A percentile compares a stretch with the other conserved stretches of the same genome.
phyloP scores from a whole-genome alignment of 495 filamentous ascomycete genomes.

The Aspergillus campestris region DNA sequence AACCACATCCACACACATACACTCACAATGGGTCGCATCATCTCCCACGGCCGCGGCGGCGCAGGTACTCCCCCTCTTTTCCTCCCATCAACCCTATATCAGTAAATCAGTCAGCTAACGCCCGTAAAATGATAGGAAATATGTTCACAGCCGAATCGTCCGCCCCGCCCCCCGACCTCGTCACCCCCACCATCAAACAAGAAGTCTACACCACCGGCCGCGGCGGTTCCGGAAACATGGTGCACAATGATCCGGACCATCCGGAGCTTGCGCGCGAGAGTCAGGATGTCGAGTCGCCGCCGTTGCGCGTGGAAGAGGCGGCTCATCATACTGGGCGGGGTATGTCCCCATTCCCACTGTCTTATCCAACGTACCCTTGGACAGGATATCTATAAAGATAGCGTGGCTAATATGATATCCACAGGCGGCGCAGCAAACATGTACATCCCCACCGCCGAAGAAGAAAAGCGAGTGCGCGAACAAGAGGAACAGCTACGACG shows the following conservation, averaged over 20 bases:
- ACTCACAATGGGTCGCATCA: constrained; percentile 21
- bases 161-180: constrained; percentile 50
- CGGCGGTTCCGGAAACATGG: constrained; percentile 69
- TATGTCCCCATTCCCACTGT: constrained; percentile 13
- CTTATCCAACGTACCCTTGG: background rate
- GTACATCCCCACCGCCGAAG: constrained; percentile 31
- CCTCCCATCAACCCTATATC: background rate
- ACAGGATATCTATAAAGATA: background rate
- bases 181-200: constrained; percentile 76
- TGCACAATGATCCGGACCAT: constrained; percentile 52
- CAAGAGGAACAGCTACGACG: constrained; percentile 30
- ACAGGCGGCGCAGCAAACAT: constrained; percentile 39
- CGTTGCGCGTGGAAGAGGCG: constrained; percentile 38
- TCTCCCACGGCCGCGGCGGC: constrained; percentile 49
- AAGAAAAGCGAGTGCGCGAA: constrained; percentile 27
- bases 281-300: constrained; percentile 66
- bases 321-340: constrained; percentile 40
- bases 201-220: constrained; percentile 76
- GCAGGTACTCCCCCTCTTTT: constrained; percentile 31
- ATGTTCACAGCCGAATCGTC: constrained; percentile 52
- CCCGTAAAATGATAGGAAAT: constrained; percentile 55
- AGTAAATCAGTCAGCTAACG: background rate
- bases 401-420: background rate
- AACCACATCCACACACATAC: background rate
- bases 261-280: constrained; percentile 63